phyloP scores from a whole-genome alignment of 169 alveolate genomes.

The Babesia ovata region DNA sequence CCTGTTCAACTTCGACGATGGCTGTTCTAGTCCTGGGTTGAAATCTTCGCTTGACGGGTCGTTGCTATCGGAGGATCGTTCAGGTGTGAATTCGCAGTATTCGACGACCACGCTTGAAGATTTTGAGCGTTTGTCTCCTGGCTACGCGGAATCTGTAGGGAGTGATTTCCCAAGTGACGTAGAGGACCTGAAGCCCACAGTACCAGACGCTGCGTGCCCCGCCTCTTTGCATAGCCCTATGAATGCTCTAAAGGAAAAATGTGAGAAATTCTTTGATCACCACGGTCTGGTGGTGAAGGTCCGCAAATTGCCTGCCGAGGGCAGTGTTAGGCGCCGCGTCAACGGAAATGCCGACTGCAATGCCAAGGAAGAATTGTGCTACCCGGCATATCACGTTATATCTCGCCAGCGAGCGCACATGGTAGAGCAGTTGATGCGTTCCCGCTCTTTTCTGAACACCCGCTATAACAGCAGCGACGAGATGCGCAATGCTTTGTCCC shows the following conservation, averaged over 20 bases:
- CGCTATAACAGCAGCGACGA: constrained; percentile 53
- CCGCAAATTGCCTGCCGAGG: constrained; percentile 51
- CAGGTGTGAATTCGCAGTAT: constrained; percentile 13
- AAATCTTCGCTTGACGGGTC: not conserved
- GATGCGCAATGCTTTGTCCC: constrained; percentile 58
- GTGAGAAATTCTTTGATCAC: constrained; percentile 45
- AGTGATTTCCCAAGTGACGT: constrained; percentile 4
- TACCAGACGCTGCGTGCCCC: not conserved
- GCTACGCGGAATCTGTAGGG: constrained; percentile 3
- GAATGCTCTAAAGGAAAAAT: constrained; percentile 17
- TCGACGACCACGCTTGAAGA: constrained; percentile 28
- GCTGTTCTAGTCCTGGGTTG: not conserved
- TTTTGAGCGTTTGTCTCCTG: constrained; percentile 18
- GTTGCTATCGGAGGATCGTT: not conserved
- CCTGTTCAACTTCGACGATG: constrained; percentile 14
- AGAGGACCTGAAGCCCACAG: constrained; percentile 1
- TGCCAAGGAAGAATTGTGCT: constrained; percentile 8
- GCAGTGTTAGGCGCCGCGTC: not conserved
- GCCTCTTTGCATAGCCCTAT: not conserved
- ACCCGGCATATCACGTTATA: constrained; percentile 72
- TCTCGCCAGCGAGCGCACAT: constrained; percentile 67
- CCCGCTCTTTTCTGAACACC: constrained; percentile 61
- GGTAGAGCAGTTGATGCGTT: constrained; percentile 70
- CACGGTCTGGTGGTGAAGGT: constrained; percentile 64
- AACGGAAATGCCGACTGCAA: not conserved